These are phyloP conservation scores for Leccinum uliginosum DNA, from an alignment of 768 basidiomycete species.

Conservation along the genomic window DNA sequence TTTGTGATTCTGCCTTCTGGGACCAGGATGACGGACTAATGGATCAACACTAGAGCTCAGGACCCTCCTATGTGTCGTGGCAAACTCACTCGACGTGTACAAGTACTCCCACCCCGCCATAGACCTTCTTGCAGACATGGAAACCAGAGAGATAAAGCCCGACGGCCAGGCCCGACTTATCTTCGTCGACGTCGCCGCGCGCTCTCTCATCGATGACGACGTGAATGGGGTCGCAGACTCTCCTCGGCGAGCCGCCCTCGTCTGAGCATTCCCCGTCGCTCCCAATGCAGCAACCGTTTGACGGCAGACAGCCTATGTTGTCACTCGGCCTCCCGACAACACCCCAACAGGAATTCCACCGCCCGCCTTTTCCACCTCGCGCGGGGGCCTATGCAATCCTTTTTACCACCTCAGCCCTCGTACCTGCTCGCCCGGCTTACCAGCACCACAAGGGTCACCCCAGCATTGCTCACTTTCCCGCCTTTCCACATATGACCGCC, in stretches of 20 bases:
- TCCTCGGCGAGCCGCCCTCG: conserved; percentile 29
- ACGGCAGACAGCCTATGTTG: conserved; percentile 46
- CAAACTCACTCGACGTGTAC: no score
- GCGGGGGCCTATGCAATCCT: conserved; percentile 72
- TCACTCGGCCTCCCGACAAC: conserved; percentile 64
- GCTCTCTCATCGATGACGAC: no score
- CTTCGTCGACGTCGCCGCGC: conserved; percentile 10
- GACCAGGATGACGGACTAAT: no score
- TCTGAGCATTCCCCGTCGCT: conserved; percentile 53
- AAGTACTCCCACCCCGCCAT: no score
- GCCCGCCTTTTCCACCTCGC: conserved; percentile 43
- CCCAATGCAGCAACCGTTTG: conserved; percentile 55
- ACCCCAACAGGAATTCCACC: conserved; percentile 54
- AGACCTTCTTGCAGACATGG: no score
- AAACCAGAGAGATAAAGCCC: no score
- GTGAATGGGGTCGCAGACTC: no score
- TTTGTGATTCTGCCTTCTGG: no score
- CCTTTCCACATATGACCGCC: conserved; percentile 50
- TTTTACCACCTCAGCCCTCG: conserved; percentile 51
- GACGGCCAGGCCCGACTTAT: no score
- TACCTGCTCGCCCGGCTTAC: conserved; percentile 45
- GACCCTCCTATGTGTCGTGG: no score
- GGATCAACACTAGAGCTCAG: no score
- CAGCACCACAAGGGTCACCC: conserved; percentile 51
- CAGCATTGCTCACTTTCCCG: conserved; percentile 62